These are phyloP conservation scores for Tulasnella sp. DNA, from an alignment of 768 basidiomycete genomes.

Conservation along the genomic window DNA sequence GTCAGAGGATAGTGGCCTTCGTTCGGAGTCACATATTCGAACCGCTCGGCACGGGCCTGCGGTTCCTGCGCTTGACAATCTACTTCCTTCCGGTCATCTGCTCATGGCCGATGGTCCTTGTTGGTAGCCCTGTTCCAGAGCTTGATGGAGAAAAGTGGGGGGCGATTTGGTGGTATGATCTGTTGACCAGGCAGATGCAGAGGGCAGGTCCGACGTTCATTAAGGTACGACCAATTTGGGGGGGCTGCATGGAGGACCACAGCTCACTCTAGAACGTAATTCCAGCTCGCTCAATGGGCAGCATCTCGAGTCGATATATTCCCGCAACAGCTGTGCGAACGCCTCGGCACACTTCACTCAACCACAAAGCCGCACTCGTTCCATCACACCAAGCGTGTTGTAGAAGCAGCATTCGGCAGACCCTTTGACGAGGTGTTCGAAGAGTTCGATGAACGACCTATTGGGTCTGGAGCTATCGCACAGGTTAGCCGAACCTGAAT, in stretches of 20 bases:
- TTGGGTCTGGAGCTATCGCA: conserved; percentile 98
- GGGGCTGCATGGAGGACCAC: no score
- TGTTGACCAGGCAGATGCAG: conserved; percentile 85
- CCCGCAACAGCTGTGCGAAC: conserved; percentile 76
- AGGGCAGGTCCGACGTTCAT: conserved; percentile 94
- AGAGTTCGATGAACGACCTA: conserved; percentile 77
- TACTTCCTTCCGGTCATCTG: conserved; percentile 87
- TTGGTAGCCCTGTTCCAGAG: conserved; percentile 48
- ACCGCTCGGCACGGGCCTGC: conserved; percentile 72
- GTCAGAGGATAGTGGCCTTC: conserved; percentile 44
- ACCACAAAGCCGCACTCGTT: conserved; percentile 77
- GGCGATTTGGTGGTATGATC: conserved; percentile 95
- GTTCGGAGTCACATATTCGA: conserved; percentile 68
- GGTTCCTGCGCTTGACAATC: conserved; percentile 77
- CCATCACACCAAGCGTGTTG: conserved; percentile 69
- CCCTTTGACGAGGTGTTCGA: conserved; percentile 88
- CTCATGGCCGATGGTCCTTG: conserved; percentile 75
- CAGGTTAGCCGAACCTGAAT: conserved; percentile 44
- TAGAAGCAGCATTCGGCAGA: conserved; percentile 77
- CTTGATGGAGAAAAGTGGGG: conserved; percentile 81
- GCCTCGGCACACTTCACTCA: conserved; percentile 83
- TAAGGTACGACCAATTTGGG: conserved; percentile 54
- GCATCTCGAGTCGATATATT: conserved; percentile 93
- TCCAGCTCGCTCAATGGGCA: conserved; percentile 95
- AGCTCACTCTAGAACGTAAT: neutral